Conservation (phyloP, 2,329 filamentous ascomycete species). For the Pseudogymnoascus sp. region DNA sequence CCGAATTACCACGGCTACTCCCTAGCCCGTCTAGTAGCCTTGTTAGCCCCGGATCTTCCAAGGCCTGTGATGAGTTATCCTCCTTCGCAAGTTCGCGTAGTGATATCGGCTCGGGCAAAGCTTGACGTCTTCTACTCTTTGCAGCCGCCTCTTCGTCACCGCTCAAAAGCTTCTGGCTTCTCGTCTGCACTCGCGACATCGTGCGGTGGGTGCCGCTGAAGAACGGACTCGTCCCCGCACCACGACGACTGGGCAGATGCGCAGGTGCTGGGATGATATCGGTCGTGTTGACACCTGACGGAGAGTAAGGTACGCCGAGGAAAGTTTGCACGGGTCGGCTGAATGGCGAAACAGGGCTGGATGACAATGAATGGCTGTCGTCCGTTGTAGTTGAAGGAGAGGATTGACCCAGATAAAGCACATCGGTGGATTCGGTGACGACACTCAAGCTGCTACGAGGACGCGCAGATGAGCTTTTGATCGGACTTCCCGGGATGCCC, state of each 20-base stretch:
- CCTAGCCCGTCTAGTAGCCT: not conserved
- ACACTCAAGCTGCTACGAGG: slow-evolving; percentile 17
- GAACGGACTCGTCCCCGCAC: slow-evolving; percentile 24
- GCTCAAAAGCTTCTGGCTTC: not conserved
- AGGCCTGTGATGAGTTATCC: not conserved
- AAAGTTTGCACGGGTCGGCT: not conserved
- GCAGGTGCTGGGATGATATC: not conserved
- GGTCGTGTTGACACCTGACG: not conserved
- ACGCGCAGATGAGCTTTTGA: slow-evolving; percentile 10
- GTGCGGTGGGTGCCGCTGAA: slow-evolving; percentile 21
- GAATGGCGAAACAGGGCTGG: not conserved
- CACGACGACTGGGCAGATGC: slow-evolving; percentile 20
- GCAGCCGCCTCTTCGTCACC: not conserved
- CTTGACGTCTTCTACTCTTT: not conserved
- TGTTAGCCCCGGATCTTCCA: not conserved
- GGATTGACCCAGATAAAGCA: slow-evolving; percentile 3
- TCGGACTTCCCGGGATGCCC: slow-evolving; percentile 6
- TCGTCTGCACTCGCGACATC: slow-evolving; percentile 13
- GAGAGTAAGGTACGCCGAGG: not conserved
- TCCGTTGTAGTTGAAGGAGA: not conserved
- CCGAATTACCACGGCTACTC: not conserved
- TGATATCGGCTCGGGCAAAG: not conserved
- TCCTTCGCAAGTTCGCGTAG: not conserved
- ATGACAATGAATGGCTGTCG: not conserved
- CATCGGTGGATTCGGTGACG: slow-evolving; percentile 19